Percentiles rank a stretch among this genome's conserved stretches.
phyloP scores from a whole-genome alignment of 192 early-diverging fungal species.

The Backusella circina region DNA sequence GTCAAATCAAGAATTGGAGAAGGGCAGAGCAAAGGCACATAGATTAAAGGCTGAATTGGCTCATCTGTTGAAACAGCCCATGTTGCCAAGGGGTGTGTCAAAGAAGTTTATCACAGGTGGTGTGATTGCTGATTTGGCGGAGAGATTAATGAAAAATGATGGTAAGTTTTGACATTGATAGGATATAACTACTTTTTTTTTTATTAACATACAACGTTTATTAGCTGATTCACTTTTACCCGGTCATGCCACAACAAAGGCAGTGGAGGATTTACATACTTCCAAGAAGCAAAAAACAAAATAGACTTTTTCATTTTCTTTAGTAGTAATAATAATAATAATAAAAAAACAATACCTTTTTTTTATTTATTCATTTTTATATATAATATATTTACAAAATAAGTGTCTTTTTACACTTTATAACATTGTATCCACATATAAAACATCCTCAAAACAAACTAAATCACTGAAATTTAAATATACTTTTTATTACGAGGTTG shows the following conservation, averaged over 20 bases:
- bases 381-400: too few relatives aligned
- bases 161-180: conserved; percentile 8
- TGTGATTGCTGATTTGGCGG: conserved; percentile 58
- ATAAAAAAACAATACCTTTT: too few relatives aligned
- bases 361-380: too few relatives aligned
- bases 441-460: too few relatives aligned
- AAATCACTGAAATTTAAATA: too few relatives aligned
- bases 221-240: conserved; percentile 7
- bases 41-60: conserved; percentile 42
- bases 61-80: conserved; percentile 38
- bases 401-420: too few relatives aligned
- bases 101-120: conserved; percentile 64
- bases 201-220: not conserved
- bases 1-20: conserved; percentile 32
- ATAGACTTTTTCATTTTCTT: not conserved
- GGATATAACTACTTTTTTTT: not conserved
- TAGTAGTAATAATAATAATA: too few relatives aligned
- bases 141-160: conserved; percentile 49
- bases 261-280: conserved; percentile 5
- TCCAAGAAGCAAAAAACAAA: not conserved
- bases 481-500: not conserved
- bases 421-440: too few relatives aligned
- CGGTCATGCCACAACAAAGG: not conserved
- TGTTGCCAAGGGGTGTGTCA: conserved; percentile 50
- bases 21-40: conserved; percentile 43